These are phyloP conservation scores for Drechmeria coniospora DNA, from an alignment of 2,329 filamentous ascomycete species.

Conservation along the genomic window DNA sequence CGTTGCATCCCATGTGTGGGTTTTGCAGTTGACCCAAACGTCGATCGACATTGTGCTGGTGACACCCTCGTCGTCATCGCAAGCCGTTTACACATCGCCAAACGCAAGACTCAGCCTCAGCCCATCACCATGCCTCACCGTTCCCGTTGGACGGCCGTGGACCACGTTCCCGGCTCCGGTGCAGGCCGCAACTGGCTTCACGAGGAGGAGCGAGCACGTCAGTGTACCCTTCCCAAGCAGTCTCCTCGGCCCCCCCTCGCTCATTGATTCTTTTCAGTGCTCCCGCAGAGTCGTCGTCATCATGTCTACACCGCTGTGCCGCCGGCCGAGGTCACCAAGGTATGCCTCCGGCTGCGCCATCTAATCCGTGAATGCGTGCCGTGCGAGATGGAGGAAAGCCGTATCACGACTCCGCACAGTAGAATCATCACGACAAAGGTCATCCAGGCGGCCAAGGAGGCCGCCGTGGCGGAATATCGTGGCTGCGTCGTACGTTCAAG, in stretches of 20 bases:
- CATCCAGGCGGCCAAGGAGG: slow-evolving; percentile 63
- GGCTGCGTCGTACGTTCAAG: slow-evolving; percentile 49
- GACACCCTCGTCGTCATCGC: too few relatives aligned
- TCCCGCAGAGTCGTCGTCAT: slow-evolving; percentile 46
- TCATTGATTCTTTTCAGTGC: slow-evolving; percentile 29
- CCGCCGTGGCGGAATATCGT: slow-evolving; percentile 58
- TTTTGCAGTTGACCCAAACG: too few relatives aligned
- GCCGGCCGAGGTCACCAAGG: slow-evolving; percentile 68
- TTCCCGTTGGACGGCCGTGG: too few relatives aligned
- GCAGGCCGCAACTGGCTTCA: slow-evolving; percentile 24
- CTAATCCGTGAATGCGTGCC: slow-evolving; percentile 80
- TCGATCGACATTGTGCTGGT: too few relatives aligned
- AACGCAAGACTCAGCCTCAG: too few relatives aligned
- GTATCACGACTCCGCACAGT: slow-evolving; percentile 68
- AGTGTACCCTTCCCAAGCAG: slow-evolving; percentile 11
- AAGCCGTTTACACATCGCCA: too few relatives aligned
- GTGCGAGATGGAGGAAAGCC: slow-evolving; percentile 68
- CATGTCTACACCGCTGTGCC: slow-evolving; percentile 52
- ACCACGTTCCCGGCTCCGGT: too few relatives aligned
- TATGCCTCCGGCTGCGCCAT: slow-evolving; percentile 79
- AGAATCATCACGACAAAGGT: slow-evolving; percentile 70
- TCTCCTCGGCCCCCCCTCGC: not conserved
- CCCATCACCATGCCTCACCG: too few relatives aligned
- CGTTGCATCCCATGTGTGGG: too few relatives aligned
- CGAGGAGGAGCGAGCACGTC: slow-evolving; percentile 29